A percentile compares a stretch with the other conserved stretches of the same genome.
Evolutionary conservation across 495 filamentous ascomycete genomes (phyloP).

Genomic region (Filosporella fistucella): DNA sequence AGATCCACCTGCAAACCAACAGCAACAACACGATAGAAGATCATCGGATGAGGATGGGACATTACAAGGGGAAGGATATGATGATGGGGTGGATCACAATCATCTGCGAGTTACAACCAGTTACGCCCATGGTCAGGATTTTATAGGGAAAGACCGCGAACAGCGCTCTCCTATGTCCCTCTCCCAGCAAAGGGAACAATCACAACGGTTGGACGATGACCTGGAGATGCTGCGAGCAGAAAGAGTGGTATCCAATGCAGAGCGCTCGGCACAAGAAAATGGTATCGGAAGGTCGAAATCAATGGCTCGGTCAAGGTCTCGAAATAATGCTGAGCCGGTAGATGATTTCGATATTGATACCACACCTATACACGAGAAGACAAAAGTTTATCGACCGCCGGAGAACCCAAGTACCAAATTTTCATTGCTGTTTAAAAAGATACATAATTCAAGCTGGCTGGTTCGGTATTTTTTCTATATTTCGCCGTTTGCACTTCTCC

Average conservation of each 20-base stretch:
- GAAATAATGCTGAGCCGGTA: slow-evolving; percentile 52
- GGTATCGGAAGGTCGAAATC: slow-evolving; percentile 32
- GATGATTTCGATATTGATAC: slow-evolving; percentile 82
- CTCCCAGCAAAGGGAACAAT: slow-evolving; percentile 46
- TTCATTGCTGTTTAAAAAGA: slow-evolving; percentile 55
- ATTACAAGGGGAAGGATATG: slow-evolving; percentile 12
- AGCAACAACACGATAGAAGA: slow-evolving; percentile 5
- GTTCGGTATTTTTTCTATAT: slow-evolving; percentile 88
- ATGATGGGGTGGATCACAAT: slow-evolving; percentile 13
- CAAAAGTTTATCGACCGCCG: slow-evolving; percentile 62
- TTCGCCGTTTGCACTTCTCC: slow-evolving; percentile 63
- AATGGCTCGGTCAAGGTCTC: slow-evolving; percentile 38
- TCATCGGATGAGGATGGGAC: slow-evolving; percentile 26
- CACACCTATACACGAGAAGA: slow-evolving; percentile 68
- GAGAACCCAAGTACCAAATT: slow-evolving; percentile 59
- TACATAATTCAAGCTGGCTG: slow-evolving; percentile 63
- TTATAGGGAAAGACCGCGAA: background rate
- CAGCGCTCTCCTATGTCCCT: slow-evolving; percentile 18
- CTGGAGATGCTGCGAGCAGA: slow-evolving; percentile 79
- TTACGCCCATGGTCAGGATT: slow-evolving; percentile 15
- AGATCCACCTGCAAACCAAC: slow-evolving; percentile 4
- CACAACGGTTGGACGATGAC: slow-evolving; percentile 76
- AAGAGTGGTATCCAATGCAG: slow-evolving; percentile 57
- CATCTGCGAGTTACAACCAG: slow-evolving; percentile 19
- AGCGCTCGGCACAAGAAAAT: slow-evolving; percentile 28